phyloP scores from a whole-genome alignment of 192 early-diverging fungal genomes.

The Backusella mclennaniae region DNA sequence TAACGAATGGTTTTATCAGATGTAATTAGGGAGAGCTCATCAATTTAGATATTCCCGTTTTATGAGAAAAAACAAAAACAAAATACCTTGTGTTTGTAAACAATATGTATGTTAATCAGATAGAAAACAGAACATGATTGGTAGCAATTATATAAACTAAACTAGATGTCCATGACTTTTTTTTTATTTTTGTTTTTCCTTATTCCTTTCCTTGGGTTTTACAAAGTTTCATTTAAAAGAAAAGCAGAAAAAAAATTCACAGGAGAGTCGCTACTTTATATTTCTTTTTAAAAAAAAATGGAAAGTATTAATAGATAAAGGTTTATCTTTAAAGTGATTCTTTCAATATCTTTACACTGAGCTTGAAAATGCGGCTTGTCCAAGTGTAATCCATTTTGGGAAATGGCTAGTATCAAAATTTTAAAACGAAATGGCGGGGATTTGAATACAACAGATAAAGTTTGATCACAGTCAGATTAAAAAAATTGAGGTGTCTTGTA shows the following conservation, averaged over 20 bases:
- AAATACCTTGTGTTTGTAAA: neutral
- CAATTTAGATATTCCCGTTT: neutral
- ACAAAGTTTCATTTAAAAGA: neutral
- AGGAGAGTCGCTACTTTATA: neutral
- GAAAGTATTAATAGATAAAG: neutral
- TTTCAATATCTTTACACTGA: neutral
- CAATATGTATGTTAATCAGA: neutral
- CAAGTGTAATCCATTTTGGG: neutral
- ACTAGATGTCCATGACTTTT: neutral
- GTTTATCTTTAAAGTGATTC: neutral
- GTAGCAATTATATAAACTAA: neutral
- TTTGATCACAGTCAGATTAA: neutral
- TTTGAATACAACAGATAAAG: neutral
- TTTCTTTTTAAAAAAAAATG: neutral
- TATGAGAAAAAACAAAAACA: neutral
- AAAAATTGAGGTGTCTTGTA: neutral
- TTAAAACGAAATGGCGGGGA: neutral
- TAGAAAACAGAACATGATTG: neutral
- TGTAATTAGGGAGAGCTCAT: neutral
- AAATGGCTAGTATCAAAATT: neutral
- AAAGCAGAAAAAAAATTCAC: neutral
- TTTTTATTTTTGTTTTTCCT: neutral
- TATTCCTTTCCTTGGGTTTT: neutral
- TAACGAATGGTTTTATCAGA: neutral
- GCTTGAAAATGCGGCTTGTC: neutral